Percentiles rank a stretch among this genome's conserved stretches.
phyloP scores from a whole-genome alignment of 75 land plant species.

The Sequoia sempervirens region DNA sequence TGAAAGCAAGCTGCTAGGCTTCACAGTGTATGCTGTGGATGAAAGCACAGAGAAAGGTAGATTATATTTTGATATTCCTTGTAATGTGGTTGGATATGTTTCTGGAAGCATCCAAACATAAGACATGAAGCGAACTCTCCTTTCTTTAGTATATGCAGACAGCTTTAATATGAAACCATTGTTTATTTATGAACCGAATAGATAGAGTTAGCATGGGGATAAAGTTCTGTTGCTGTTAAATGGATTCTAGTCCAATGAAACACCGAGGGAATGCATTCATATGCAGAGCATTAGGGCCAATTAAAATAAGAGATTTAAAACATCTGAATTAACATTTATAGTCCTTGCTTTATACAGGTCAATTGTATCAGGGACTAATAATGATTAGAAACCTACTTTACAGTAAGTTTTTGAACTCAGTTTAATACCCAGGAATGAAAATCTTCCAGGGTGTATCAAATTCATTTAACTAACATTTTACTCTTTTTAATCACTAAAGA shows the following conservation, averaged over 20 bases:
- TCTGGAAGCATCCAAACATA: background rate
- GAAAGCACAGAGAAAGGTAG: too few species aligned
- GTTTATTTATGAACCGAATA: background rate
- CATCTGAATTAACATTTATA: background rate
- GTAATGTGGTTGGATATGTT: background rate
- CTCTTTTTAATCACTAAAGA: too few species aligned
- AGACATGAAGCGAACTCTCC: background rate
- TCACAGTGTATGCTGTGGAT: too few species aligned
- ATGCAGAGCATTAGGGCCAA: background rate
- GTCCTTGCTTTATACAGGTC: background rate
- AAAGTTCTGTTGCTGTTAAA: background rate
- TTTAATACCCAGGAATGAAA: background rate
- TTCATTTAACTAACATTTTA: background rate
- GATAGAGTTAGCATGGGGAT: background rate
- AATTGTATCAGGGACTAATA: background rate
- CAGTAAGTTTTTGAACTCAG: background rate
- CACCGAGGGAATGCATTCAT: background rate
- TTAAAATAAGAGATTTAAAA: background rate
- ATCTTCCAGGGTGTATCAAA: background rate
- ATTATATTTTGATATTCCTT: too few species aligned
- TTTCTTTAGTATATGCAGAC: background rate
- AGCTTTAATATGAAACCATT: background rate
- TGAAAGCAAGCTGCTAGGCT: too few species aligned
- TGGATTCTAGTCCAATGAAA: background rate
- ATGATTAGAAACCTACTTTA: background rate